Evolutionary conservation across 2,329 filamentous ascomycete genomes (phyloP).

Genomic region (Aschersonia sp.): DNA sequence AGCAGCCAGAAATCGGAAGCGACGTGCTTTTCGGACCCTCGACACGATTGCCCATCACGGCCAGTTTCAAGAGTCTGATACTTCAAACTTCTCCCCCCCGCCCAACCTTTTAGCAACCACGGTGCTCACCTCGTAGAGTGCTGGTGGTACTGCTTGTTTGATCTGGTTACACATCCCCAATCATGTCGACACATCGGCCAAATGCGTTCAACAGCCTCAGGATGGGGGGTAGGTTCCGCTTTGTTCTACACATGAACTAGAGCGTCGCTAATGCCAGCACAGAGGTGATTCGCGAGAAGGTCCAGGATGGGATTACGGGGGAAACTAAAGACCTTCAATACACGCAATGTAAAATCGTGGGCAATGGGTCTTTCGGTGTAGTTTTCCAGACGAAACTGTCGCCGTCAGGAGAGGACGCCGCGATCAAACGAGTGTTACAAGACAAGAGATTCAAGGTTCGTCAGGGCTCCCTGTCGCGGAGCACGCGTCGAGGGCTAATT

Average conservation of each 20-base stretch:
- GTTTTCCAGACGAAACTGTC: slow-evolving; percentile 98
- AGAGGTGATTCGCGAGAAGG: slow-evolving; percentile 98
- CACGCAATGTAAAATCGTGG: slow-evolving; percentile 98
- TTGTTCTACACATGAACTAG: slow-evolving; percentile 3
- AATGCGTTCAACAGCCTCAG: slow-evolving; percentile 76
- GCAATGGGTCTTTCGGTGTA: slow-evolving; percentile 96
- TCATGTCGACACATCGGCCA: slow-evolving; percentile 83
- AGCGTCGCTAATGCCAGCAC: slow-evolving; percentile 3
- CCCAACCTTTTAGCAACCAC: slow-evolving; percentile 5
- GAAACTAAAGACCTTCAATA: slow-evolving; percentile 96
- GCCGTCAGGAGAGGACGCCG: slow-evolving; percentile 93
- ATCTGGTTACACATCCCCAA: slow-evolving; percentile 12
- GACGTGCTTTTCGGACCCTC: background rate
- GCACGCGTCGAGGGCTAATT: slow-evolving; percentile 6
- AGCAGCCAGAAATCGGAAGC: background rate
- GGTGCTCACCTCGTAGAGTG: slow-evolving; percentile 9
- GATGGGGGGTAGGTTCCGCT: slow-evolving; percentile 75
- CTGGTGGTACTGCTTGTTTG: slow-evolving; percentile 12
- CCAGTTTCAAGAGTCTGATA: slow-evolving; percentile 10
- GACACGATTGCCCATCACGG: slow-evolving; percentile 21
- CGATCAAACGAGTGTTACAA: slow-evolving; percentile 96
- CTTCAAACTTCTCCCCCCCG: no score
- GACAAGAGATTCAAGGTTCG: slow-evolving; percentile 98
- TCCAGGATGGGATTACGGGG: slow-evolving; percentile 93
- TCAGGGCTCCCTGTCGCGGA: slow-evolving; percentile 7